A percentile compares a stretch with the other conserved stretches of the same genome.
Conservation (phyloP, 2,329 filamentous ascomycete species). For the Neoscytalidium dimidiatum region DNA sequence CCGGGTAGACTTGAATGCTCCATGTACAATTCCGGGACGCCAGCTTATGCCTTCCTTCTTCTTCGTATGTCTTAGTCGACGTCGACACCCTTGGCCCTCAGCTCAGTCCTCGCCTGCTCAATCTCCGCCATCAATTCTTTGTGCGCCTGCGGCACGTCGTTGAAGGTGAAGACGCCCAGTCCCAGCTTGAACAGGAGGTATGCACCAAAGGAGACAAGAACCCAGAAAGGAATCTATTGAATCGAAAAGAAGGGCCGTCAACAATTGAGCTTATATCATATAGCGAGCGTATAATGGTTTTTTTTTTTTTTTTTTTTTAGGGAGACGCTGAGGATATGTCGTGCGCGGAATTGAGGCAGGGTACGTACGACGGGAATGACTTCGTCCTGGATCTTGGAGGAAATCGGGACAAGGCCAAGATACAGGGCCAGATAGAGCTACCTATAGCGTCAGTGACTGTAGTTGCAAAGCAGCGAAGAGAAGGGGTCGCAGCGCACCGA, state of each 20-base stretch:
- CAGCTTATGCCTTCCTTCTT: not conserved
- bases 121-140: slow-evolving; percentile 87
- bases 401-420: slow-evolving; percentile 80
- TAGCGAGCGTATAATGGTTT: not conserved
- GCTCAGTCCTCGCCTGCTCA: slow-evolving; percentile 71
- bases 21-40: not conserved
- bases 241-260: not conserved
- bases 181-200: slow-evolving; percentile 91
- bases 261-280: not conserved
- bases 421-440: slow-evolving; percentile 89
- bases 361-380: slow-evolving; percentile 82
- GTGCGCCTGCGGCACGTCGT: slow-evolving; percentile 90
- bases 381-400: slow-evolving; percentile 74
- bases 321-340: not conserved
- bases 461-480: slow-evolving; percentile 1
- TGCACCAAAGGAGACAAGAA: slow-evolving; percentile 84
- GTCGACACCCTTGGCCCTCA: slow-evolving; percentile 73
- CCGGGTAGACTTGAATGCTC: not conserved
- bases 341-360: not conserved
- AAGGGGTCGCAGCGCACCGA: slow-evolving; percentile 63
- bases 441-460: slow-evolving; percentile 2
- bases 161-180: slow-evolving; percentile 91
- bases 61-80: slow-evolving; percentile 60
- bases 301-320: slow-evolving; percentile 16
- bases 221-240: slow-evolving; percentile 84